A percentile compares a stretch with the other conserved stretches of the same genome.
Evolutionary conservation across 2,329 filamentous ascomycete species (phyloP).

Genomic region (Biscogniauxia sp.): DNA sequence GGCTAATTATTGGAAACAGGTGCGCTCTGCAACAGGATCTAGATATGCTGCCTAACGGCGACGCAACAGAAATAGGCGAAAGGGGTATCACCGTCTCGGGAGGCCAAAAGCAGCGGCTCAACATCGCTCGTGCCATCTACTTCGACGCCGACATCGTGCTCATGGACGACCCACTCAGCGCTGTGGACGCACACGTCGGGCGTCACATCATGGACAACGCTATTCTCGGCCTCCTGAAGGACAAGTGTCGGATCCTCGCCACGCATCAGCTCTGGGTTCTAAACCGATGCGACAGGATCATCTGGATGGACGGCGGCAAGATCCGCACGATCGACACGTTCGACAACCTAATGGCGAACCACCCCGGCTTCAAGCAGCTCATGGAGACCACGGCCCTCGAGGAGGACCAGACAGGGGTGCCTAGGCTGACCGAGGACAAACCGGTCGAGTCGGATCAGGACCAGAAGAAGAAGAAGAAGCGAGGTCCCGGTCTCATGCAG

Average conservation of each 20-base stretch:
- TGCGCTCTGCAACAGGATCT: slow-evolving; percentile 84
- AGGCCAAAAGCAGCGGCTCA: slow-evolving; percentile 91
- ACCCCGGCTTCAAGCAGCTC: slow-evolving; percentile 74
- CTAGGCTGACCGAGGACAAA: slow-evolving; percentile 46
- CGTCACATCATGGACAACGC: slow-evolving; percentile 88
- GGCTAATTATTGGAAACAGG: slow-evolving; percentile 33
- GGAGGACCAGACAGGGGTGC: slow-evolving; percentile 56
- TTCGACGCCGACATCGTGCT: slow-evolving; percentile 66
- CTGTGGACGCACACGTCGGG: slow-evolving; percentile 68
- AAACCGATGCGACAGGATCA: slow-evolving; percentile 83
- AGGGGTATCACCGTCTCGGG: slow-evolving; percentile 93
- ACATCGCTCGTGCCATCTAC: slow-evolving; percentile 82
- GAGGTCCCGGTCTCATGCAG: slow-evolving; percentile 68
- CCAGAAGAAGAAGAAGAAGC: slow-evolving; percentile 54
- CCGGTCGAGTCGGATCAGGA: slow-evolving; percentile 43
- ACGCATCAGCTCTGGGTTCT: slow-evolving; percentile 96
- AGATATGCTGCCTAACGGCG: slow-evolving; percentile 88
- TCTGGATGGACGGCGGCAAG: slow-evolving; percentile 86
- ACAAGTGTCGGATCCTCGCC: slow-evolving; percentile 87
- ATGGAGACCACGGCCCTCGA: slow-evolving; percentile 83
- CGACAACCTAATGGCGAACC: slow-evolving; percentile 77
- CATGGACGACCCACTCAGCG: slow-evolving; percentile 68
- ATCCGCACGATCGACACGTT: slow-evolving; percentile 88
- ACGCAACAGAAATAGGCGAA: slow-evolving; percentile 90
- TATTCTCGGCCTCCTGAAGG: slow-evolving; percentile 81